Evolutionary conservation across 352 stramenopile species (phyloP).

Genomic region (Phytopythium helicoides): DNA sequence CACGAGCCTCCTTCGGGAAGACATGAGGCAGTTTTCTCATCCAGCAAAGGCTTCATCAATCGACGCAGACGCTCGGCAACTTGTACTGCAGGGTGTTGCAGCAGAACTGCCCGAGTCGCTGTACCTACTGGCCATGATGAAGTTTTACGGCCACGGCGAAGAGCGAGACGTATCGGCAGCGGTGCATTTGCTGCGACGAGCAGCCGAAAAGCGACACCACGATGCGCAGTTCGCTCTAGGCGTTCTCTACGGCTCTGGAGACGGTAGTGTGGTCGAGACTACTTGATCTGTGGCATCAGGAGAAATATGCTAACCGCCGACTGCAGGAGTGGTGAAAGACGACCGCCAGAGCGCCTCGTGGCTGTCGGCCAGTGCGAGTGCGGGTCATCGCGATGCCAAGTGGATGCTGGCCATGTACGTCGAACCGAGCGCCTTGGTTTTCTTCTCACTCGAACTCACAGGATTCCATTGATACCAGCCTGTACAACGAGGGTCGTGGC

Average conservation of each 20-base stretch:
- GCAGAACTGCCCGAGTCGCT: conserved; percentile 36
- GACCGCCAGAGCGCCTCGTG: conserved; percentile 32
- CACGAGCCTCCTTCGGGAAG: conserved; percentile 10
- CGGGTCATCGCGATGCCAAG: conserved; percentile 39
- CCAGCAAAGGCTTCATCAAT: conserved; percentile 5
- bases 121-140: conserved; percentile 51
- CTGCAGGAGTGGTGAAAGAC: conserved; percentile 17
- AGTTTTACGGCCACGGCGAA: conserved; percentile 50
- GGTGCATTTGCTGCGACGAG: conserved; percentile 23
- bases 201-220: conserved; percentile 22
- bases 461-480: conserved; percentile 11
- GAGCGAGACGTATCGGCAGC: conserved; percentile 22
- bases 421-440: background rate
- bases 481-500: conserved; percentile 42
- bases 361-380: conserved; percentile 33
- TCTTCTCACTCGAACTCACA: background rate
- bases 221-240: conserved; percentile 51
- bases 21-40: conserved; percentile 7
- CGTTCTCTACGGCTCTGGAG: conserved; percentile 30
- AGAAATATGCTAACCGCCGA: background rate
- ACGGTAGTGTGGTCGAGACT: background rate
- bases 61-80: conserved; percentile 25
- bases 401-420: conserved; percentile 54
- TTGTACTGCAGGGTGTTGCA: conserved; percentile 31
- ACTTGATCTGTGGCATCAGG: background rate